Conservation (phyloP, 2,329 filamentous ascomycete genomes). For the Xylaria sp. region DNA sequence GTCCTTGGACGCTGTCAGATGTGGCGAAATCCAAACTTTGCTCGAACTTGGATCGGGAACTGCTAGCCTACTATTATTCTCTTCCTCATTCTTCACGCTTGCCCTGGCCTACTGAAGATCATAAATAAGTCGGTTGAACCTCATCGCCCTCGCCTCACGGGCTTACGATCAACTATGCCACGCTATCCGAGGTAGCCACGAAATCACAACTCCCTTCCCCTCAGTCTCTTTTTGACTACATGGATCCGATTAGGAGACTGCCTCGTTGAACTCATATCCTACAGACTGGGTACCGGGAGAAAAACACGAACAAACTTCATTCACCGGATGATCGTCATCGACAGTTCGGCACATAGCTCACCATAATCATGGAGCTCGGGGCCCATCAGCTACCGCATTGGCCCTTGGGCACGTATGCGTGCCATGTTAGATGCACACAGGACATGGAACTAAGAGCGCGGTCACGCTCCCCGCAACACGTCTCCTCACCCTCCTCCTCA, state of each 20-base stretch:
- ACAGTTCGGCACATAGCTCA: constrained; percentile 13
- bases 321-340: constrained; percentile 17
- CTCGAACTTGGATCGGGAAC: constrained; percentile 14
- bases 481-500: constrained; percentile 27
- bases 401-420: constrained; percentile 39
- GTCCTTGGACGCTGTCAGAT: constrained; percentile 10
- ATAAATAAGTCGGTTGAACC: constrained; percentile 12
- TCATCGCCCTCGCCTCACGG: constrained; percentile 4
- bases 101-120: constrained; percentile 1
- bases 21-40: neutral
- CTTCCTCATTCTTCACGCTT: neutral
- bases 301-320: neutral
- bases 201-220: neutral
- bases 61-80: neutral
- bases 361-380: constrained; percentile 40
- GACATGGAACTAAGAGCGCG: constrained; percentile 35
- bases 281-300: neutral
- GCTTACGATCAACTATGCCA: constrained; percentile 28
- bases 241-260: constrained; percentile 29
- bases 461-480: constrained; percentile 33
- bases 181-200: constrained; percentile 14
- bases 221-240: constrained; percentile 20
- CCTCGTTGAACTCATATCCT: constrained; percentile 18
- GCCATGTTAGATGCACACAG: constrained; percentile 33
- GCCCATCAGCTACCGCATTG: constrained; percentile 39